Evolutionary conservation across 2,329 filamentous ascomycete genomes (phyloP), one percentile per base, ranked within the genome.

Genomic region (Colletotrichum sp.): DNA sequence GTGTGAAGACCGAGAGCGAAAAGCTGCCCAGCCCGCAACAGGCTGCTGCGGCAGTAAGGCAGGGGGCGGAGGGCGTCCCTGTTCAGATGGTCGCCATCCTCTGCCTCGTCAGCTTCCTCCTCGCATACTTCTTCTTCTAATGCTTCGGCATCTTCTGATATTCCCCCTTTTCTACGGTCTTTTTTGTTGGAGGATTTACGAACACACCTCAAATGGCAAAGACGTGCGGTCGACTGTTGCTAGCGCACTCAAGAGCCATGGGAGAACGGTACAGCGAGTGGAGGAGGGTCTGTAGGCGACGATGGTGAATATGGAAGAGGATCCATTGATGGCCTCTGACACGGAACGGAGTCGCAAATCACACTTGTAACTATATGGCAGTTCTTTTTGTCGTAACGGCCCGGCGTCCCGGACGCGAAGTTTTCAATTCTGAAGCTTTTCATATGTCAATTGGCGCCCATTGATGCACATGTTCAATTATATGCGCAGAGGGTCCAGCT

Each of bases 71-170:
- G 80, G 96, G 97, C 27, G 96, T 99, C 5, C 93, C 97, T 1
- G 92, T 99, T 66, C 94, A 96, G 84, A 91, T 96, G 77, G 95
- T 95, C 60, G 96, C 97, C 27, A 88, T 92, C 27, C 88, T 99
- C 58, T 98, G 96, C 83, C 88, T 99, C 80, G 81, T 98, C 78
- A 96, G 95, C 88, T 99, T 99, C 88, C 86, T 99, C 82, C 91
- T 98, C 80, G 97, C 96, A 71, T 99, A 98, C 87, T 92, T 98
- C 85, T 96, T 99, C 89, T 99, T 99, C 86, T 99, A 93, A 89
- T 77, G 79, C 34, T 4, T 62, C 48, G 62, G 43, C 36, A 32
- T 68, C 36, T 25, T 56, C n/a, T 39, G 43, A 55, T 61, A 69
- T 64, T 67, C 36, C 43, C 58, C 58, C 8, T 69, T 74, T 70